Evolutionary conservation across 2,329 filamentous ascomycete genomes (phyloP), one percentile per base, ranked within the genome.

Genomic region (Cyphellophora attinorum): DNA sequence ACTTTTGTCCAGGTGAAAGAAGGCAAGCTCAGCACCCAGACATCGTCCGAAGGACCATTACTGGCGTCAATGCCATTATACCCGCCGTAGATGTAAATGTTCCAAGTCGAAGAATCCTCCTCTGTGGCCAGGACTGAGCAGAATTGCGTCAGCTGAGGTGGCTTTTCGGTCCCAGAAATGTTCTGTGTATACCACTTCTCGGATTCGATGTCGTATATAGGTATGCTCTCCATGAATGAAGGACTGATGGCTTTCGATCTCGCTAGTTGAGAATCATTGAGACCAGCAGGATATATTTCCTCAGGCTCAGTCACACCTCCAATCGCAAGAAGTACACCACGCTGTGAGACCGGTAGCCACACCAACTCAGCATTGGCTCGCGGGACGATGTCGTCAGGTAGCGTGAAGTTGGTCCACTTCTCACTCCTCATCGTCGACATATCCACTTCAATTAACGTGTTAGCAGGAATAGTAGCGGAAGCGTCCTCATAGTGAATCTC

Each of bases 281-380:
- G 51, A 56, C 2, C 54, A 52, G 19, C 72, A 67, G 39, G 65
- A 60, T 5, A 79, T 54, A 8, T 76, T 76, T 11, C 76, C 76
- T 47, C 46, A n/a, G 49, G 49, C 15, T 37, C 38, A 11, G 37
- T 37, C 11, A 49, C 46, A 11, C 61, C 61, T 5, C 61, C 61
- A 21, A 64, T 55, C 3, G 53, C 55, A 5, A 64, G 49, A 3
- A 64, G 40, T 3, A 55, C 45, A 3, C 61, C 61, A 2, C 49
- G 47, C 2, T 55, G 47, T 1, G 57, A 55, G 1, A 61, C 55
- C 5, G 61, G 61, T 5, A 64, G 44, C 79, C 80, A 85, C 1
- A 81, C 76, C 1, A 81, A 60, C 38, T 81, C 78, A 0, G 77
- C 67, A 45, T 72, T 76, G 3, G 76, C 74, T 11, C 81, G 70